Evolutionary conservation across 768 basidiomycete species (phyloP), one percentile per base, ranked within the genome.

Genomic region (Boletus fagicola): DNA sequence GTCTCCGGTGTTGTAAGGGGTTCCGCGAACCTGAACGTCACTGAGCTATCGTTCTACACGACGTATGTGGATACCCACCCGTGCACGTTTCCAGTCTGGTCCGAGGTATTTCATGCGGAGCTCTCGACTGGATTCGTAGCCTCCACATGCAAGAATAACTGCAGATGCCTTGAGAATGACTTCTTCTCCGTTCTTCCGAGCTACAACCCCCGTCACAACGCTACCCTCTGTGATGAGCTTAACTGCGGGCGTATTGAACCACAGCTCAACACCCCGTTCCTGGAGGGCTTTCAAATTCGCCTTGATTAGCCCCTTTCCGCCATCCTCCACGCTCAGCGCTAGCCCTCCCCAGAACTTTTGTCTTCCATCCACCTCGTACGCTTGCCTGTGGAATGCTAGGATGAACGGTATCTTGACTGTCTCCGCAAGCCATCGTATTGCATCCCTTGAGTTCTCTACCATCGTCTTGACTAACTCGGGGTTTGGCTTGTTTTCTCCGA

Each of bases 321-420:
- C 86, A 39, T 82, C 81, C 53, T 80, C 75, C n/a, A 83, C 81
- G 60, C 80, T 78, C 26, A 87, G 75, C 10, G 79, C 84, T 71
- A 88, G 71, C 7, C 86, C 87, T 22, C 87, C 86, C 86, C 86
- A 88, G 64, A 88, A 88, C 58, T 78, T 84, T 61, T 84, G 80
- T 54, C 80, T 74, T 40, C 84, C 85, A 22, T 78, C 71, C 30
- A 87, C 80, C 53, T 83, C 78, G 68, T 87, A 88, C 11, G 87
- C 86, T 65, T 88, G 86, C 11, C 86, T 75, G 65, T 87, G 77
- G 66, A 85, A 85, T 7, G 85, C 78, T 22, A 88, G 70, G 24
- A 70, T 70, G 70, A 86, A 88, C 2, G 81, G 81, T 1, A 87
- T 67, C 7, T 75, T 71, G 35, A 83, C 78, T 18, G 69, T 70